A percentile compares a stretch with the other conserved stretches of the same genome.
phyloP scores from a whole-genome alignment of 108 stramenopile species.

The Nannochloropsis granulata region DNA sequence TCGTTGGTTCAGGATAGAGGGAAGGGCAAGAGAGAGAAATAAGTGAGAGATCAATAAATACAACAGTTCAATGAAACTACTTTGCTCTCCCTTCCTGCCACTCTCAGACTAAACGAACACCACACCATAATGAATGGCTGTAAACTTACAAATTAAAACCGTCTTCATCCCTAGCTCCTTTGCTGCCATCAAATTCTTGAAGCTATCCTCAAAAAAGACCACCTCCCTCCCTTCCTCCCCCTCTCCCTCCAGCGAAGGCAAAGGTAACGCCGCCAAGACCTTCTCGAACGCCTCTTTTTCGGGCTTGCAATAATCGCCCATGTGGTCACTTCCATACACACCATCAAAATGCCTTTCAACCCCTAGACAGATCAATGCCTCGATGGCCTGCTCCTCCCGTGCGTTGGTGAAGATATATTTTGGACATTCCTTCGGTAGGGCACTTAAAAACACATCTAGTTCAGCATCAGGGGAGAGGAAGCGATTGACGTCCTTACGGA shows the following conservation, averaged over 20 bases:
- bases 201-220: conserved; percentile 26
- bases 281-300: conserved; percentile 12
- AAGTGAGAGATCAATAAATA: background rate
- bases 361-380: conserved; percentile 6
- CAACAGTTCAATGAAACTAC: too few relatives aligned
- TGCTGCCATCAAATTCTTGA: conserved; percentile 18
- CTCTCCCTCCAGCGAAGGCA: background rate
- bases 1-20: background rate
- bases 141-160: conserved; percentile 6
- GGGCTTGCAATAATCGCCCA: conserved; percentile 28
- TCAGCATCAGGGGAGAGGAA: background rate
- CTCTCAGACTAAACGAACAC: too few relatives aligned
- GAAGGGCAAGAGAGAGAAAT: background rate
- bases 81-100: too few relatives aligned
- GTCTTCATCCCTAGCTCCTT: conserved; percentile 14
- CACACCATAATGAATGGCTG: too few relatives aligned
- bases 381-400: conserved; percentile 22
- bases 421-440: conserved; percentile 10
- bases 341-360: conserved; percentile 10
- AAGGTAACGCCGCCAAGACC: background rate
- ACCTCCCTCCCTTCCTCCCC: background rate
- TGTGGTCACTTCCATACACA: conserved; percentile 3
- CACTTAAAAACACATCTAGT: background rate
- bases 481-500: background rate
- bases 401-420: conserved; percentile 30